Percentiles rank a stretch among this genome's conserved stretches.
Evolutionary conservation across 805 yeast species (phyloP).

Genomic region (Suhomyces canberraensis): DNA sequence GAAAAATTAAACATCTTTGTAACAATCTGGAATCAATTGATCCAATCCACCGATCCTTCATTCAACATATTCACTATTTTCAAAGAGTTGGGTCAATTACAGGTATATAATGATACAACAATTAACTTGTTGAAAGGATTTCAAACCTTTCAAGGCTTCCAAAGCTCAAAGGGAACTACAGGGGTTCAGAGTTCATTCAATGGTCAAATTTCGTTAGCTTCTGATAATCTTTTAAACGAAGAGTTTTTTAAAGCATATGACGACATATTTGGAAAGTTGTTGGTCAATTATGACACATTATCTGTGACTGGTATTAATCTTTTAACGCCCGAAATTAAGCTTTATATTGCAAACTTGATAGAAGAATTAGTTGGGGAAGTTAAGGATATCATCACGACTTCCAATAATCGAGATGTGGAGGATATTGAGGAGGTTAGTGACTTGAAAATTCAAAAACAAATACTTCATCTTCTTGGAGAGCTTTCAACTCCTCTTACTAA

Average conservation of each 20-base stretch:
- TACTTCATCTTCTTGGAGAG: conserved; percentile 13
- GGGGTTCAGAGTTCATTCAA: no score
- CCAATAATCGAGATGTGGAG: conserved; percentile 10
- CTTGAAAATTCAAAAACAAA: conserved; percentile 14
- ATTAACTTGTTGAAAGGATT: conserved; percentile 22
- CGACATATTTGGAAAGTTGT: conserved; percentile 10
- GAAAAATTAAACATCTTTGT: conserved; percentile 20
- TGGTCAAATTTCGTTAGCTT: no score
- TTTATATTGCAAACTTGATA: conserved; percentile 22
- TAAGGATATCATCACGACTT: conserved; percentile 11
- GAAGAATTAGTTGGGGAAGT: conserved; percentile 21
- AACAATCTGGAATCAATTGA: conserved; percentile 24
- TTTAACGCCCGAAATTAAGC: conserved; percentile 20
- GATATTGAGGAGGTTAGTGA: conserved; percentile 10
- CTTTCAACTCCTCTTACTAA: conserved; percentile 19
- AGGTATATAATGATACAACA: conserved; percentile 26
- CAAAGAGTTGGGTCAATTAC: conserved; percentile 20
- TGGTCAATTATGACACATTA: conserved; percentile 9
- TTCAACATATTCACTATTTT: conserved; percentile 22
- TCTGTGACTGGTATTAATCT: conserved; percentile 7
- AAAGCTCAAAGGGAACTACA: conserved; percentile 5
- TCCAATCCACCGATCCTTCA: conserved; percentile 12
- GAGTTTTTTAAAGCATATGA: conserved; percentile 9
- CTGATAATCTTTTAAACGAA: no score
- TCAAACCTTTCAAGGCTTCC: conserved; percentile 7